Evolutionary conservation across 106 monocot species (phyloP).

Genomic region (Posidonia australis): DNA sequence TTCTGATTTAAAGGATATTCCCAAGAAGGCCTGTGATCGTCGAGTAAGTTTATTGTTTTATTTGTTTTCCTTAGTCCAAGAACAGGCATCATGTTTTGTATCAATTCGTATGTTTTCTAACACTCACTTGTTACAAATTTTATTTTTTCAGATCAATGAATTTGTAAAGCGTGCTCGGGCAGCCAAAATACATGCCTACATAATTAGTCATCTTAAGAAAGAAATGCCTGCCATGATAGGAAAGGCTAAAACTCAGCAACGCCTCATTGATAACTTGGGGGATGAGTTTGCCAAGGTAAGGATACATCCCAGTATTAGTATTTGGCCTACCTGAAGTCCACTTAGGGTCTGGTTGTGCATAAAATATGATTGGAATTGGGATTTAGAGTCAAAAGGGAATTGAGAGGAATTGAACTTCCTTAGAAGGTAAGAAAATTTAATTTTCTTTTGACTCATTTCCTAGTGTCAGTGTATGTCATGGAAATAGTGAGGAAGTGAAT

Average conservation of each 20-base stretch:
- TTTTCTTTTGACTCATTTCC: too few relatives aligned
- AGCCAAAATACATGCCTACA: conserved; percentile 83
- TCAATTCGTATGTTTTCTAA: background rate
- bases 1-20: conserved; percentile 85
- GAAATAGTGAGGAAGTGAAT: too few relatives aligned
- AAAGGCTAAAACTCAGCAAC: conserved; percentile 81
- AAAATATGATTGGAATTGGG: too few relatives aligned
- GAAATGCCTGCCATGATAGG: conserved; percentile 96
- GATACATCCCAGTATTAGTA: background rate
- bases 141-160: conserved; percentile 68
- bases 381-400: too few relatives aligned
- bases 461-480: too few relatives aligned
- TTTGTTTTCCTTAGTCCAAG: background rate
- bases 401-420: too few relatives aligned
- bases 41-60: conserved; percentile 35
- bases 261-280: conserved; percentile 63
- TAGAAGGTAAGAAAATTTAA: too few relatives aligned
- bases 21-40: conserved; percentile 83
- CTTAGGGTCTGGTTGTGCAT: too few relatives aligned
- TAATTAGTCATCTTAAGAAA: conserved; percentile 84
- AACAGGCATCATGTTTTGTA: background rate
- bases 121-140: background rate
- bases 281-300: conserved; percentile 80
- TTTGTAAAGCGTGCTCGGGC: conserved; percentile 93
- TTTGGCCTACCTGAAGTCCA: background rate